A percentile compares a stretch with the other conserved stretches of the same genome.
Conservation (phyloP, 139 green algal genomes). For the Auxenochlorella pyrenoidosa region DNA sequence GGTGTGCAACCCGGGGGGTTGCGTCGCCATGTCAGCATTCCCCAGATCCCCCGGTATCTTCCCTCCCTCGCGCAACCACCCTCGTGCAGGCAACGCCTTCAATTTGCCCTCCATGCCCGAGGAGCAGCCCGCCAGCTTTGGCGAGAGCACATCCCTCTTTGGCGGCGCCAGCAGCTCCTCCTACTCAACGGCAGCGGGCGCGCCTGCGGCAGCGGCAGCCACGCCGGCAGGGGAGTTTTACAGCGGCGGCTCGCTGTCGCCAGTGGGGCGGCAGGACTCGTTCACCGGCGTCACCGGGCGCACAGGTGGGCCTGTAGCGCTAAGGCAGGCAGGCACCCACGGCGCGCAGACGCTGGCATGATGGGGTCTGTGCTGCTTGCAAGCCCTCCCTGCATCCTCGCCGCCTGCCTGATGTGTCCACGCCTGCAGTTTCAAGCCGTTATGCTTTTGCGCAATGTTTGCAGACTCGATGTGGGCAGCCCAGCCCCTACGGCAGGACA, state of each 20-base stretch:
- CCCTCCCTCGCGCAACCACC: neutral
- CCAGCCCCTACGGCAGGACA: conserved; percentile 21
- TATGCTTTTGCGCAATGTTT: neutral
- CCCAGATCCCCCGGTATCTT: neutral
- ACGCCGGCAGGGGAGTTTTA: neutral
- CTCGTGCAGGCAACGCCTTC: neutral
- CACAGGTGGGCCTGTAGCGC: neutral
- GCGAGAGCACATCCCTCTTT: conserved; percentile 4
- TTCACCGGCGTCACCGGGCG: neutral
- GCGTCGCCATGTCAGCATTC: no score
- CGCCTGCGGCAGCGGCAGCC: neutral
- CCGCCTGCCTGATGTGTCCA: no score
- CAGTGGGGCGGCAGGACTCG: conserved; percentile 23
- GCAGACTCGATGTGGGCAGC: conserved; percentile 30
- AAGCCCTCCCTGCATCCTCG: no score
- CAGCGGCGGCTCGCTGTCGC: conserved; percentile 14
- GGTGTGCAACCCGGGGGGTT: no score
- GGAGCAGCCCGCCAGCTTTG: conserved; percentile 35
- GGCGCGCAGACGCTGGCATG: no score
- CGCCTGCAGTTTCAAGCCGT: no score
- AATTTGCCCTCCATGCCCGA: conserved; percentile 24
- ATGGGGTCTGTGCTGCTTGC: no score
- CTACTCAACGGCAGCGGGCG: neutral
- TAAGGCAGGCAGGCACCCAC: neutral
- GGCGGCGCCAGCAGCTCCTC: conserved; percentile 1